A percentile compares a stretch with the other conserved stretches of the same genome.
Evolutionary conservation across 208 protist species (phyloP).

Genomic region (Acanthamoeba divionensis): DNA sequence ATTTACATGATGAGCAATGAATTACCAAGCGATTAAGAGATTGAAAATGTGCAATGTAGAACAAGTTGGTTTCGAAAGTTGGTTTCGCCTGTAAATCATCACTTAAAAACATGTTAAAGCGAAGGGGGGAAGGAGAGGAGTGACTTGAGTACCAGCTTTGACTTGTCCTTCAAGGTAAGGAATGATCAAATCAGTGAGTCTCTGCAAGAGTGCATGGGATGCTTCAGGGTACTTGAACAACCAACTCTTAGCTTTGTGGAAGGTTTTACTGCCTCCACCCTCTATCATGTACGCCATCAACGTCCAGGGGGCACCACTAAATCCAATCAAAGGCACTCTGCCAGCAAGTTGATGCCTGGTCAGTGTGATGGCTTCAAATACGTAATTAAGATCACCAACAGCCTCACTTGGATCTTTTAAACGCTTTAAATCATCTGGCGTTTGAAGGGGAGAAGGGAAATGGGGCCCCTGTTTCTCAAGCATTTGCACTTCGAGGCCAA

Average conservation of each 20-base stretch:
- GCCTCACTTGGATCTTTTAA: constrained; percentile 60
- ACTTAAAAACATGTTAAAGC: not conserved
- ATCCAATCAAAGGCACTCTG: constrained; percentile 84
- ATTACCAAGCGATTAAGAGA: not conserved
- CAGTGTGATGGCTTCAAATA: constrained; percentile 81
- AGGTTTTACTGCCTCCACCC: constrained; percentile 75
- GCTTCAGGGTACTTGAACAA: constrained; percentile 74
- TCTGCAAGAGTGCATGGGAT: constrained; percentile 70
- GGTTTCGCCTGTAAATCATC: no score
- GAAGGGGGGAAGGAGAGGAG: not conserved
- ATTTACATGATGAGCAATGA: constrained; percentile 22
- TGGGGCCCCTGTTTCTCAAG: constrained; percentile 54
- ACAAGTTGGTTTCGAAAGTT: no score
- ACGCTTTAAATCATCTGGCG: constrained; percentile 56
- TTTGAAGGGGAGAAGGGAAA: constrained; percentile 37
- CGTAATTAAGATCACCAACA: constrained; percentile 70
- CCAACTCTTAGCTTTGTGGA: constrained; percentile 78
- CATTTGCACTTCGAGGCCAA: constrained; percentile 81
- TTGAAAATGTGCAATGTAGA: no score
- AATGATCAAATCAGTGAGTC: constrained; percentile 69
- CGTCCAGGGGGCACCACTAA: constrained; percentile 85
- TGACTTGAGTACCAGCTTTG: constrained; percentile 64
- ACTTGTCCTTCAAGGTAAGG: constrained; percentile 78
- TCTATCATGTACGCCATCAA: constrained; percentile 85
- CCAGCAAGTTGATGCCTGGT: constrained; percentile 78